phyloP scores from a whole-genome alignment of 1,284 basidiomycete species.

The Somion occarium region DNA sequence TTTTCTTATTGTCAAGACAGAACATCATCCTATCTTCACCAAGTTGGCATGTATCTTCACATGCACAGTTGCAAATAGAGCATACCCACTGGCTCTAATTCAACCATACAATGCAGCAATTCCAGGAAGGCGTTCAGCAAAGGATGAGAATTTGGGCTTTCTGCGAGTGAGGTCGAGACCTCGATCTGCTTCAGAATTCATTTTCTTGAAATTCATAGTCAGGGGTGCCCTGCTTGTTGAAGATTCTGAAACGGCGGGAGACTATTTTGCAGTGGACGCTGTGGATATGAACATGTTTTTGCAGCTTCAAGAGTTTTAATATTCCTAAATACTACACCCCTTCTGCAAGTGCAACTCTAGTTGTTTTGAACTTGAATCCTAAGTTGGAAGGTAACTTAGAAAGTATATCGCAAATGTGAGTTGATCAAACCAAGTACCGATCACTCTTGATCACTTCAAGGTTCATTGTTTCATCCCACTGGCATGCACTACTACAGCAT shows the following conservation, averaged over 20 bases:
- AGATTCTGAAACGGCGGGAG: constrained; percentile 13
- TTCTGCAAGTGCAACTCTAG: too few relatives aligned
- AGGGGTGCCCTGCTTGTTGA: constrained; percentile 20
- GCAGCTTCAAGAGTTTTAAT: constrained; percentile 11
- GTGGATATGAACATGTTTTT: constrained; percentile 27
- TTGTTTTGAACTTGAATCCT: too few relatives aligned
- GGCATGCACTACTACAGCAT: too few relatives aligned
- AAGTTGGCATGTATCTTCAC: constrained; percentile 21
- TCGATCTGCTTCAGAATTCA: constrained; percentile 14
- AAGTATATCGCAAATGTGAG: too few relatives aligned
- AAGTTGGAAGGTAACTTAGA: too few relatives aligned
- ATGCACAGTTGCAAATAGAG: constrained; percentile 7
- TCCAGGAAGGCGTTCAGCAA: background rate
- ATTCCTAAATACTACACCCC: too few relatives aligned
- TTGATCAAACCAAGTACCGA: too few relatives aligned
- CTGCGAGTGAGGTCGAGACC: constrained; percentile 15
- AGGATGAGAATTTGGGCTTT: constrained; percentile 22
- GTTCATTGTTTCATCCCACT: too few relatives aligned
- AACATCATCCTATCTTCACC: constrained; percentile 15
- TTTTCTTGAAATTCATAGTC: constrained; percentile 21
- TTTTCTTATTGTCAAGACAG: constrained; percentile 18
- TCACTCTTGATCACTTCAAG: too few relatives aligned
- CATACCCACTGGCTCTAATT: constrained; percentile 22
- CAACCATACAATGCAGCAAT: constrained; percentile 17
- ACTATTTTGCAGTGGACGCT: constrained; percentile 23